Base-by-base conservation (phyloP, 805 yeast genomes). In the Brettanomyces custersianus region DNA sequence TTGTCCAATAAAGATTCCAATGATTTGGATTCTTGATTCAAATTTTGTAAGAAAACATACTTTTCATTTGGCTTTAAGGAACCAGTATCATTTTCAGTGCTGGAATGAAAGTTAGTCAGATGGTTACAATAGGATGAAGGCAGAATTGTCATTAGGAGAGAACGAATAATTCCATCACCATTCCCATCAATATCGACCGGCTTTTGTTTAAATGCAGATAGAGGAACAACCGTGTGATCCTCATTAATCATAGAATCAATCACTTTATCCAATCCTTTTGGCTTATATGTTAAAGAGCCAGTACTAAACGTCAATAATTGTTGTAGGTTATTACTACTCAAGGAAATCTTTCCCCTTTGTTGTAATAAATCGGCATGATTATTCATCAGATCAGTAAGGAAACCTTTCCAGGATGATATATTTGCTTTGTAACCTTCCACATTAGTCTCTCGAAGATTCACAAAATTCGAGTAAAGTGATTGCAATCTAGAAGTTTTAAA, bases 351-450 rank as follows among this genome's bases (percentile, higher is more conserved):
- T 36, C 57, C 56, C 2, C 40, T 45, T 30, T 53, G 54, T 2
- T 40, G 44, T 29, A 64, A 57, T 5, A 49, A 45, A 8, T 45
- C 51, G 6, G 43, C 35, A 25, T 41, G 35, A 26, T 42, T 23
- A 4, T 34, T 28, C 4, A 52, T 36, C 12, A 62, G 50, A 17
- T 50, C 51, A 16, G 45, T 34, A 7, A 71, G 46, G 9, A 65
- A 55, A 4, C 47, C 42, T 32, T 50, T 57, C 78, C 78, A 72
- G 3, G 72, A 69, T 4, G 45, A 45, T 11, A 71, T 19, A 42
- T 72, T 72, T 12, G 77, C 77, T 17, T 52, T 61, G 37, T 58
- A 70, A 5, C 78, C 78, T 37, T 67, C 74, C 4, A 57, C 59
- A 40, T 72, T 72, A 3, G 52, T 31, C 10, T 63, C 67, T 37